Percentiles rank a stretch among this genome's conserved stretches.
These are phyloP conservation scores for Fallopia convolvulus DNA, from an alignment of 148 eudicot genomes.

Conservation along the genomic window DNA sequence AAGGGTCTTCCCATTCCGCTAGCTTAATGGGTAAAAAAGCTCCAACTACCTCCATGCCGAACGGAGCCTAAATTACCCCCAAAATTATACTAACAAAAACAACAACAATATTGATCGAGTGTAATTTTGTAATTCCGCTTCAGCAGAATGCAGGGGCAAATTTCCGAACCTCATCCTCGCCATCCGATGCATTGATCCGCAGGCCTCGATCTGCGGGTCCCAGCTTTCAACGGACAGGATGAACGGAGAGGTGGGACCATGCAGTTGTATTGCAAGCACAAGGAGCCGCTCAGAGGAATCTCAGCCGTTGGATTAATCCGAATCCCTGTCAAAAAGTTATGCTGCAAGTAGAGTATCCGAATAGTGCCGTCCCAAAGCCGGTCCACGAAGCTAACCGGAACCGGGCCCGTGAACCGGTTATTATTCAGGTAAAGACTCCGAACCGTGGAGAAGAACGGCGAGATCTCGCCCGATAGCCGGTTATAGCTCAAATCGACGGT, in stretches of 20 bases:
- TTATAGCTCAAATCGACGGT: constrained; percentile 79
- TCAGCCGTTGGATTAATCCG: constrained; percentile 70
- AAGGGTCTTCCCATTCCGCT: too few species aligned
- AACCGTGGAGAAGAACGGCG: constrained; percentile 64
- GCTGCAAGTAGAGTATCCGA: constrained; percentile 66
- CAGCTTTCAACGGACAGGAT: constrained; percentile 80
- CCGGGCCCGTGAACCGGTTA: constrained; percentile 72
- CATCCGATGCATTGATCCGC: constrained; percentile 52
- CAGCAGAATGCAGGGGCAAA: too few species aligned
- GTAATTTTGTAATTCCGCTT: too few species aligned
- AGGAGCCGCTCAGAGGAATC: constrained; percentile 63
- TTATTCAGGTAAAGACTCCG: constrained; percentile 63
- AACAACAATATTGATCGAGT: too few species aligned
- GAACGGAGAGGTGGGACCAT: constrained; percentile 80
- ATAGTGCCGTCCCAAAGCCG: constrained; percentile 43
- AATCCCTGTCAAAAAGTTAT: constrained; percentile 67
- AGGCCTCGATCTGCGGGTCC: constrained; percentile 62
- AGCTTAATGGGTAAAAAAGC: too few species aligned
- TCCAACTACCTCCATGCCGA: too few species aligned
- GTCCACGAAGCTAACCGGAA: constrained; percentile 56
- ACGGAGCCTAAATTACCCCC: not conserved
- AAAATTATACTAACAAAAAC: not conserved
- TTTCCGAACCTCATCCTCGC: constrained; percentile 42
- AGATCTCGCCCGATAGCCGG: constrained; percentile 51
- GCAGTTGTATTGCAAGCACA: constrained; percentile 88